phyloP scores from a whole-genome alignment of 1,284 basidiomycete genomes.

The Chondrostereum purpureum region DNA sequence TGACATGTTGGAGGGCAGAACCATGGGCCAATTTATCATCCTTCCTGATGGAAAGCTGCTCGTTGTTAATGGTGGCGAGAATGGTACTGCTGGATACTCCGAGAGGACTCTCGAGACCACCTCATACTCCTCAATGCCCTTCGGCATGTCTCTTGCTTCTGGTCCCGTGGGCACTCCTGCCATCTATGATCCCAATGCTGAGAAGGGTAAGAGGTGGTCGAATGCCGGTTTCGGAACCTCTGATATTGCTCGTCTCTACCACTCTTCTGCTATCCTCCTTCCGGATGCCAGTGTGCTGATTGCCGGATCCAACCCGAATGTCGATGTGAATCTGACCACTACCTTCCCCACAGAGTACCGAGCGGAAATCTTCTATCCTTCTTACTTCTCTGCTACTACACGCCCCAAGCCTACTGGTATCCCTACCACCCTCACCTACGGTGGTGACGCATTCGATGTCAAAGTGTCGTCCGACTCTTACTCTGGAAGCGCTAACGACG shows the following conservation, averaged over 20 bases:
- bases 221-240: conserved; percentile 54
- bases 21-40: conserved; percentile 71
- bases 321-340: conserved; percentile 68
- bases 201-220: conserved; percentile 67
- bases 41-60: conserved; percentile 62
- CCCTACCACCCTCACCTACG: conserved; percentile 73
- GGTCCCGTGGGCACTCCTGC: conserved; percentile 66
- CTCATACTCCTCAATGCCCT: conserved; percentile 32
- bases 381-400: conserved; percentile 68
- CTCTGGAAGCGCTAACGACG: conserved; percentile 57
- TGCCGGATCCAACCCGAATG: conserved; percentile 90
- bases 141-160: conserved; percentile 52
- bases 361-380: conserved; percentile 83
- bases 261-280: conserved; percentile 83
- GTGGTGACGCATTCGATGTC: conserved; percentile 71
- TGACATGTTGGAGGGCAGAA: conserved; percentile 62
- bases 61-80: conserved; percentile 59
- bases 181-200: conserved; percentile 67
- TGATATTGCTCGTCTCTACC: conserved; percentile 74
- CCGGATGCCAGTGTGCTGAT: conserved; percentile 83
- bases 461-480: conserved; percentile 55
- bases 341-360: conserved; percentile 81
- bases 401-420: conserved; percentile 72
- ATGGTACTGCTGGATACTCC: conserved; percentile 55
- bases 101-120: conserved; percentile 30